Base-by-base conservation (phyloP, 2,329 filamentous ascomycete species). In the Teratosphaeria pseudoeucalypti region DNA sequence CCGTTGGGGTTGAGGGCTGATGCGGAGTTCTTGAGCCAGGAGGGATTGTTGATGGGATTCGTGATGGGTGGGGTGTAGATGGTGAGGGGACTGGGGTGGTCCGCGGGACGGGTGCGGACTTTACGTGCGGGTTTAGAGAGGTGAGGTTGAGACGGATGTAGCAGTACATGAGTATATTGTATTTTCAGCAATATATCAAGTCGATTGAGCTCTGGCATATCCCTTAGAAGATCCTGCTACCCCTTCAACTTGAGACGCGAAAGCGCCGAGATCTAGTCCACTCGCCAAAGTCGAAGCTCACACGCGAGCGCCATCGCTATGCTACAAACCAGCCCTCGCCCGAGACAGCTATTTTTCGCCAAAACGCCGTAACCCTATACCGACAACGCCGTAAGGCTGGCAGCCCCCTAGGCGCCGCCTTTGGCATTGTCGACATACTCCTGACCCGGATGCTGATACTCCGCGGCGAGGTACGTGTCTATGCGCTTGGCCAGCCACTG, bases 401-500 rank as follows among this genome's bases (percentile, higher is more conserved):
- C n/a, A 34, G 29, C 49, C 23, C 52, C 27, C 37, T 55, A 63
- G 19, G 57, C 60, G 27, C 59, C 62, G 32, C 55, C 65, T 60
- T 68, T 70, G 16, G 65, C 61, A 19, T 57, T 60, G 47, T 90
- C 87, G 58, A 86, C 79, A 68, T 92, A 92, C 58, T 88, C 85
- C 64, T 84, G 79, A 12, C 81, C 81, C 0, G 88, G 86, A 32
- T 83, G 85, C 75, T 90, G 88, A 70, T 94, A 94, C 68, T 87
- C 82, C 60, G 77, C 83, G 60, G 85, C 81, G 70, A 99, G 95
- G 75, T 94, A 96, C 27, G 82, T 82, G 60, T 84, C 80, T 14
- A 86, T 85, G 68, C 92, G 85, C 66, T 87, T 88, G 61, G 86
- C 83, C 58, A 99, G 80, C 90, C 92, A 99, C 58, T 84, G 81